phyloP scores from a whole-genome alignment of 495 filamentous ascomycete species.

The Aspergillus nanangensis region DNA sequence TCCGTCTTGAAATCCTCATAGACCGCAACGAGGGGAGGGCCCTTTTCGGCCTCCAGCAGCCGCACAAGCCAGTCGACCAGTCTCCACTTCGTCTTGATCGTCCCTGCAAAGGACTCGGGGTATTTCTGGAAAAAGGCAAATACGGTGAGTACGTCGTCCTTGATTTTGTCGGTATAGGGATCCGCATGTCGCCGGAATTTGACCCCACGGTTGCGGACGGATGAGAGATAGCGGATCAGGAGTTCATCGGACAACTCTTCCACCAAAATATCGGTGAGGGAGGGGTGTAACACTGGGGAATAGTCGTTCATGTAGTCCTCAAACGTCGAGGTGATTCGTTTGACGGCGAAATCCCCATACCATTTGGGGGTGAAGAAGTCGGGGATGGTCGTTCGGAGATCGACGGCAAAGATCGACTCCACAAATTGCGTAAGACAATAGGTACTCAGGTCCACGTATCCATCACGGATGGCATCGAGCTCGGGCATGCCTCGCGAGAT shows the following conservation, averaged over 20 bases:
- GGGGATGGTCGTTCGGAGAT: conserved; percentile 74
- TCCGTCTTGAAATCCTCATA: conserved; percentile 79
- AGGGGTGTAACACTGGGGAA: conserved; percentile 70
- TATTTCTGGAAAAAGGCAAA: conserved; percentile 66
- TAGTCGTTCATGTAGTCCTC: conserved; percentile 93
- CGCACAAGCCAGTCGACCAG: conserved; percentile 76
- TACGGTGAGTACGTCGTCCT: conserved; percentile 79
- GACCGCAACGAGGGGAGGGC: conserved; percentile 58
- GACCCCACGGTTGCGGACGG: conserved; percentile 82
- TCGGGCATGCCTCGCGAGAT: conserved; percentile 64
- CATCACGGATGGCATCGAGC: conserved; percentile 70
- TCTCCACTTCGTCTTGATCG: conserved; percentile 86
- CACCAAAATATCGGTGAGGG: conserved; percentile 79
- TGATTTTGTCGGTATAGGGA: conserved; percentile 82
- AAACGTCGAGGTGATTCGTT: conserved; percentile 85
- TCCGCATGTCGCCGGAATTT: conserved; percentile 77
- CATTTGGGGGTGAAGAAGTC: conserved; percentile 89
- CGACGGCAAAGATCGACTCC: conserved; percentile 75
- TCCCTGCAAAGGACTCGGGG: conserved; percentile 60
- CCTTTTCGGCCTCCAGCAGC: conserved; percentile 73
- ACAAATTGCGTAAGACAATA: conserved; percentile 86
- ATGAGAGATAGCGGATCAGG: conserved; percentile 77
- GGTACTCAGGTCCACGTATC: conserved; percentile 89
- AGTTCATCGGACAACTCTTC: conserved; percentile 90
- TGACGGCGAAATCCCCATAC: conserved; percentile 79